Evolutionary conservation across 352 stramenopile genomes (phyloP), one percentile per base, ranked within the genome.

Genomic region (Phytophthora cryptogea): DNA sequence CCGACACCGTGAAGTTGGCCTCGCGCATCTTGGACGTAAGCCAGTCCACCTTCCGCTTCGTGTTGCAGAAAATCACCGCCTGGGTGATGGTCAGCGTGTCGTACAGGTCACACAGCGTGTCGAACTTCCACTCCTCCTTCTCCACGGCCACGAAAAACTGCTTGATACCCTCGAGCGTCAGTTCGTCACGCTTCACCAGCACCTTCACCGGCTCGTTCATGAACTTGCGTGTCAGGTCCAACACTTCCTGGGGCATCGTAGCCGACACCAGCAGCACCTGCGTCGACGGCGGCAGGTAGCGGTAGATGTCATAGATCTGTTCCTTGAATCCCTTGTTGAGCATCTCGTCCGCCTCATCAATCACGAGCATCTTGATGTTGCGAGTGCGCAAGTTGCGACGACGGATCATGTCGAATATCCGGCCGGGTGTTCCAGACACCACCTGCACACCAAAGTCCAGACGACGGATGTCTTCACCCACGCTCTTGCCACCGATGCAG

Each of bases 11-110:
- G 67, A 99, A 99, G 69, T 98, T 97, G 5, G 89, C 92, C 54
- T 99, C 95, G 47, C 90, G 85, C 94, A 99, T 98, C 67, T 99
- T 98, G 28, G 78, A 74, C 27, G 94, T 96, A 16, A 99, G 76
- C 97, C 96, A 99, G 73, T 99, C 96, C 31, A 95, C 96, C 76
- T 99, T 99, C 69, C 92, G 83, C 68, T 94, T 96, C 27, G 96
- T 99, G 81, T 99, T 99, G 78, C 96, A 99, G 80, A 99, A 99
- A 64, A 99, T 99, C 31, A 99, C 96, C 16, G 96, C 96, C 80
- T 99, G 97, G 23, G 96, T 99, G 74, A 99, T 98, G n/a, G 96
- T 99, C 46, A 99, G 83, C 31, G 95, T 99, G 81, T 99, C 96
- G 81, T 99, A 99, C 47, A 99, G 66, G 77, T 99, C 96, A 80